A percentile compares a stretch with the other conserved stretches of the same genome.
Evolutionary conservation across 2,329 filamentous ascomycete species (phyloP).

Genomic region (Elsinoe perseae): DNA sequence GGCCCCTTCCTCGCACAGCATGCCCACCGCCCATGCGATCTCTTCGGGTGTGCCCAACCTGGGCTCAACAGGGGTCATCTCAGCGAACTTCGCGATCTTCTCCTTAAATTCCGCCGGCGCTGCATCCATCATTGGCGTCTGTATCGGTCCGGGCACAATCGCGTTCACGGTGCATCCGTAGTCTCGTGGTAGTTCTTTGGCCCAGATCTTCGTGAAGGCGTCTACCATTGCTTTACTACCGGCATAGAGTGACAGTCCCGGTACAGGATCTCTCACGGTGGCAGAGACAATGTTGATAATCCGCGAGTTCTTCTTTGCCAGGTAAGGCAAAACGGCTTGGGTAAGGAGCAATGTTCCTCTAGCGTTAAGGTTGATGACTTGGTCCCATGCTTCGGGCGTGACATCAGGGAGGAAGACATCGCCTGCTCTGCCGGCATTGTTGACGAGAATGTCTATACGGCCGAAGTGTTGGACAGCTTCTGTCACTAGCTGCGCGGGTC

Average conservation of each 20-base stretch:
- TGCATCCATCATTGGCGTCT: conserved; percentile 27
- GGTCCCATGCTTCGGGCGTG: conserved; percentile 31
- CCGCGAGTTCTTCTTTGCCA: conserved; percentile 30
- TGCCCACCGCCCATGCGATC: conserved; percentile 41
- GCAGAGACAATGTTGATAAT: conserved; percentile 40
- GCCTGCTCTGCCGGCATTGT: conserved; percentile 28
- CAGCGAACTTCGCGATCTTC: conserved; percentile 35
- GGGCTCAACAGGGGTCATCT: conserved; percentile 36
- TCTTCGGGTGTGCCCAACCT: conserved; percentile 40
- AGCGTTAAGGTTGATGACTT: conserved; percentile 36
- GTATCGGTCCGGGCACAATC: conserved; percentile 38
- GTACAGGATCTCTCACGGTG: conserved; percentile 29
- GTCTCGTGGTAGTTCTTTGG: conserved; percentile 38
- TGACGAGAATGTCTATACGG: conserved; percentile 34
- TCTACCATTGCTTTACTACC: conserved; percentile 45
- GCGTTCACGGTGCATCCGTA: conserved; percentile 42
- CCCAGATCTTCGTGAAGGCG: conserved; percentile 39
- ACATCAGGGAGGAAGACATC: conserved; percentile 21
- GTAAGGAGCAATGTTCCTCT: conserved; percentile 37
- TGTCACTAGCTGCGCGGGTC: conserved; percentile 32
- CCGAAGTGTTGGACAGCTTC: conserved; percentile 31
- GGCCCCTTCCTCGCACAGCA: conserved; percentile 38
- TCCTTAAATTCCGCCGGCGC: conserved; percentile 35
- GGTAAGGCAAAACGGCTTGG: conserved; percentile 33
- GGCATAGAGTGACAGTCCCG: conserved; percentile 40